Evolutionary conservation across 768 basidiomycete genomes (phyloP).

Genomic region (Amanita subjunquillea): DNA sequence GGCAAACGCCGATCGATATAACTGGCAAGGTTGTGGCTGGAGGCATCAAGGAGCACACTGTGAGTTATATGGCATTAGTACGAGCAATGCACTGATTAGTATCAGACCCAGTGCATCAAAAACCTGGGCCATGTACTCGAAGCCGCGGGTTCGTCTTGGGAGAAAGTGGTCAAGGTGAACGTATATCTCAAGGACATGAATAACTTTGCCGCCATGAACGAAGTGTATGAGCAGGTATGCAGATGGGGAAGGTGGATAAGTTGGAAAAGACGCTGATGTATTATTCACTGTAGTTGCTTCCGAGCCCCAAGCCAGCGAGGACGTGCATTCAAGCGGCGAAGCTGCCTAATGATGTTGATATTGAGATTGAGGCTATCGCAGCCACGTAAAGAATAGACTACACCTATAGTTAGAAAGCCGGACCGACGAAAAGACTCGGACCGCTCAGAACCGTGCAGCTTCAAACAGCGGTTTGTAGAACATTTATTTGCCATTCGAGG

Average conservation of each 20-base stretch:
- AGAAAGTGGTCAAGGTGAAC: slow-evolving; percentile 27
- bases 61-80: slow-evolving; percentile 13
- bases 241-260: background rate
- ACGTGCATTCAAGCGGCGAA: slow-evolving; percentile 68
- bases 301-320: slow-evolving; percentile 56
- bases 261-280: background rate
- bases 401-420: no score
- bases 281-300: slow-evolving; percentile 24
- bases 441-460: background rate
- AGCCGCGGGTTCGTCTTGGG: no score
- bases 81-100: no score
- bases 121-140: slow-evolving; percentile 41
- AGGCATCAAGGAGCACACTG: slow-evolving; percentile 53
- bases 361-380: slow-evolving; percentile 70
- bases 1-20: slow-evolving; percentile 43
- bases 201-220: slow-evolving; percentile 46
- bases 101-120: slow-evolving; percentile 35
- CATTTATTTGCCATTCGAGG: no score
- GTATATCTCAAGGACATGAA: slow-evolving; percentile 55
- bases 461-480: no score
- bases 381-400: slow-evolving; percentile 15
- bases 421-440: background rate
- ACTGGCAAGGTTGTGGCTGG: slow-evolving; percentile 39
- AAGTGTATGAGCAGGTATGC: slow-evolving; percentile 41
- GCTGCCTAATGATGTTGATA: slow-evolving; percentile 58